phyloP scores from a whole-genome alignment of 2,329 filamentous ascomycete species.

The Ceratocystis smalleyi region DNA sequence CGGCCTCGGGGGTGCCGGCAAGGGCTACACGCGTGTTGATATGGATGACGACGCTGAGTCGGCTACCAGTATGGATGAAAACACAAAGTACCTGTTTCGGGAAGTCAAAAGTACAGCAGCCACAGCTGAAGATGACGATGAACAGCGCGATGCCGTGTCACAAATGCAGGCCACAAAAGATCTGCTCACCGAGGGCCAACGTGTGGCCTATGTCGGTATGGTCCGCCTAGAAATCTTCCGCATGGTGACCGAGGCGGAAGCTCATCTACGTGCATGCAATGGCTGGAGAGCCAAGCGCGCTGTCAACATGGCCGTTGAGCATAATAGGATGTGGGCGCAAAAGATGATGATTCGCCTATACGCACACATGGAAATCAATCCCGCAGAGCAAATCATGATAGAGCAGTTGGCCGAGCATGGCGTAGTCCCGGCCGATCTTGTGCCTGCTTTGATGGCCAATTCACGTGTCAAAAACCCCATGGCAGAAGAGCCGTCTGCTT shows the following conservation, averaged over 20 bases:
- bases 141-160: conserved; percentile 67
- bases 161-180: conserved; percentile 96
- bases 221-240: conserved; percentile 65
- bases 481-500: conserved; percentile 32
- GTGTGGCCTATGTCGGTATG: conserved; percentile 88
- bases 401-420: conserved; percentile 91
- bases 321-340: conserved; percentile 88
- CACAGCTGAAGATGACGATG: conserved; percentile 57
- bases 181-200: conserved; percentile 83
- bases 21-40: conserved; percentile 88
- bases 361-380: conserved; percentile 87
- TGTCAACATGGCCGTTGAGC: conserved; percentile 53
- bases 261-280: conserved; percentile 20
- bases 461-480: conserved; percentile 85
- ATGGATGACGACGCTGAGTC: conserved; percentile 90
- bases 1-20: conserved; percentile 74
- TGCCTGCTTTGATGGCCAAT: conserved; percentile 77
- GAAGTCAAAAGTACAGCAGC: conserved; percentile 45
- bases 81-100: conserved; percentile 90
- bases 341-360: conserved; percentile 96
- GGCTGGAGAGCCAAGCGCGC: conserved; percentile 58
- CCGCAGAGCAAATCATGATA: conserved; percentile 92
- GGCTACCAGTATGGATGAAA: conserved; percentile 90
- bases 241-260: conserved; percentile 56
- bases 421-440: conserved; percentile 69